Base-by-base conservation (phyloP, 495 filamentous ascomycete genomes). In the Lasiosphaeriaceae sp. region DNA sequence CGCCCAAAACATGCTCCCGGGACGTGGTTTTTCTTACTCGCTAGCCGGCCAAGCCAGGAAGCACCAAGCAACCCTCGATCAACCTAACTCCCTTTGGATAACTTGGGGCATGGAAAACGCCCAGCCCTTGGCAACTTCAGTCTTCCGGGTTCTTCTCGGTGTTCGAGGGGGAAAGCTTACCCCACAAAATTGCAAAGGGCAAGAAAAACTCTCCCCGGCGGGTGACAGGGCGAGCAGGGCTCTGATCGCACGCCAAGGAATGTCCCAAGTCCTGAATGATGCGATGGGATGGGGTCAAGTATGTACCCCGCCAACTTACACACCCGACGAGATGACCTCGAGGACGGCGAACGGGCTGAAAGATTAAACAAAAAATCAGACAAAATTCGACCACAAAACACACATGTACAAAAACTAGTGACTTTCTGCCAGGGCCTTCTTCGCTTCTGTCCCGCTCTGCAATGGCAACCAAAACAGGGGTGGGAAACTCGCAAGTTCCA, bases 51-150 rank as follows among this genome's bases (percentile, higher is more conserved):
- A 43, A 43, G 39, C 39, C n/a, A 43, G 39, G 26, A 3, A 31
- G 26, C 26, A 31, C 9, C 26, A 31, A 31, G 3, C 9, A 6
- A 43, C 39, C 39, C 14, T 17, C 12, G 8, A 9, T 37, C 34
- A 37, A 14, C 14, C n/a, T 43, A 43, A 43, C 39, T 43, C 14
- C 39, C n/a, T 43, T 5, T 14, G 12, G 39, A 43, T 9, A 58
- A 57, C 54, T 55, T 55, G 55, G 59, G 59, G 59, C 46, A 23
- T 50, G 52, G 58, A 31, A 57, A 57, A 37, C 57, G 62, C 66
- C 66, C 55, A 69, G 62, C 19, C 26, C 67, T 70, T 70, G 67
- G 67, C 67, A 62, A 60, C 62, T 62, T 60, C 55, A 16, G 56
- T 59, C 63, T 60, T 52, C 59, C 62, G 58, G 59, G 47, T 56